A percentile compares a stretch with the other conserved stretches of the same genome.
These are phyloP conservation scores for Priceomyces medius DNA, from an alignment of 805 yeast species.

Conservation along the genomic window DNA sequence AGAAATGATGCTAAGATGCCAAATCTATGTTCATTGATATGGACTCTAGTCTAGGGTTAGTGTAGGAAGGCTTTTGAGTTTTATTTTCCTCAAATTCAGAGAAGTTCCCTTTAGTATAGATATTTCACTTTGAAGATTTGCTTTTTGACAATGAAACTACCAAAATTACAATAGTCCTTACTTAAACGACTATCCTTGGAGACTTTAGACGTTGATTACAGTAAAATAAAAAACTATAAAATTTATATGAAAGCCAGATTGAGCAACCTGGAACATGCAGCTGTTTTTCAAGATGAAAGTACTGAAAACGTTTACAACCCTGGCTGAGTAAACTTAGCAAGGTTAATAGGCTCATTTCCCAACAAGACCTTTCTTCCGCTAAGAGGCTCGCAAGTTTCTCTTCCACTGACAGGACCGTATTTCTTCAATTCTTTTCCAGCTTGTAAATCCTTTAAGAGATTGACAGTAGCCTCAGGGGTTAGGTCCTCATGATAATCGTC, in stretches of 20 bases:
- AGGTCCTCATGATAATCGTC: slow-evolving; percentile 84
- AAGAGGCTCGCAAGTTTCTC: slow-evolving; percentile 75
- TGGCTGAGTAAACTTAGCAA: slow-evolving; percentile 66
- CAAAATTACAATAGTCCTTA: too few species aligned
- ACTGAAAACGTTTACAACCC: slow-evolving; percentile 48
- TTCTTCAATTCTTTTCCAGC: slow-evolving; percentile 55
- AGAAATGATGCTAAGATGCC: too few species aligned
- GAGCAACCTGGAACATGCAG: slow-evolving; percentile 1
- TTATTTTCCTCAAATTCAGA: too few species aligned
- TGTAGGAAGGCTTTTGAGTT: too few species aligned
- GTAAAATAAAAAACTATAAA: slow-evolving; percentile 1
- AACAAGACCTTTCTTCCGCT: slow-evolving; percentile 65
- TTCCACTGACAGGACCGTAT: slow-evolving; percentile 70
- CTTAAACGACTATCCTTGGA: too few species aligned
- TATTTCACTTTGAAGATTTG: too few species aligned
- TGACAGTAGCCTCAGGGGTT: slow-evolving; percentile 62
- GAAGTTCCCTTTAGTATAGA: too few species aligned
- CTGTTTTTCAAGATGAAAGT: neutral
- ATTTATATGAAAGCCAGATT: slow-evolving; percentile 1
- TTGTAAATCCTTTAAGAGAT: slow-evolving; percentile 60
- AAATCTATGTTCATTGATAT: too few species aligned
- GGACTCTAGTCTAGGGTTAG: too few species aligned
- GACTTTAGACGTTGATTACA: too few species aligned
- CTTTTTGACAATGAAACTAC: too few species aligned
- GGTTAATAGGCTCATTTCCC: slow-evolving; percentile 62